phyloP scores from a whole-genome alignment of 1,284 basidiomycete genomes.

The Singerocomus inundabilis region DNA sequence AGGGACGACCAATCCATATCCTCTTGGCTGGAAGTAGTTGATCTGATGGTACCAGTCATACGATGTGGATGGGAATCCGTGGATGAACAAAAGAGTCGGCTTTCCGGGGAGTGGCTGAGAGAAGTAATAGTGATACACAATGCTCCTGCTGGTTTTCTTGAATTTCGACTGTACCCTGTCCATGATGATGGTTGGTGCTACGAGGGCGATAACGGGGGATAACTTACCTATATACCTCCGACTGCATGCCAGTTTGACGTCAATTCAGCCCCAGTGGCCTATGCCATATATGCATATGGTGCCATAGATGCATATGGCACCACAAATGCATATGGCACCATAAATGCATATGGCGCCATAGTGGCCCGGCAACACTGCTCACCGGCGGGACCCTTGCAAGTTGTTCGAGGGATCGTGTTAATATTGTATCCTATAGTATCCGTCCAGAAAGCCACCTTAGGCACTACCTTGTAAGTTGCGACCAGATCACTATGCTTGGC shows the following conservation, averaged over 20 bases:
- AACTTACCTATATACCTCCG: conserved; percentile 16
- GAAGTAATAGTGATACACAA: conserved; percentile 35
- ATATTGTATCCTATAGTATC: too few species aligned
- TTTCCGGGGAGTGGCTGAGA: conserved; percentile 25
- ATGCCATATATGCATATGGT: too few species aligned
- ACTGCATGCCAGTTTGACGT: conserved; percentile 19
- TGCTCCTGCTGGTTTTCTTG: conserved; percentile 26
- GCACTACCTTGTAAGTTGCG: too few species aligned
- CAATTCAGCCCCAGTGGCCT: conserved; percentile 11
- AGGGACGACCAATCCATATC: conserved; percentile 49
- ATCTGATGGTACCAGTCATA: conserved; percentile 47
- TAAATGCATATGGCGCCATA: too few species aligned
- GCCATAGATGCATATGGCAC: too few species aligned
- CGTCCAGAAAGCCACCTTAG: too few species aligned
- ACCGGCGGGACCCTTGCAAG: too few species aligned
- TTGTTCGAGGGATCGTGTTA: too few species aligned
- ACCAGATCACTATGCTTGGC: too few species aligned
- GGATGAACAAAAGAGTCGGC: conserved; percentile 44
- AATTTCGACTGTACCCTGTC: conserved; percentile 27
- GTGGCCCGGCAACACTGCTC: too few species aligned
- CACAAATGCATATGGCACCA: too few species aligned
- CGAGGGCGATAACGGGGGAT: not conserved
- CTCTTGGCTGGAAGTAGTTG: conserved; percentile 40
- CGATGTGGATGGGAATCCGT: conserved; percentile 45
- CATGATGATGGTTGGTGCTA: conserved; percentile 17